Base-by-base conservation (phyloP, 768 basidiomycete species). In the Russula olivacea region DNA sequence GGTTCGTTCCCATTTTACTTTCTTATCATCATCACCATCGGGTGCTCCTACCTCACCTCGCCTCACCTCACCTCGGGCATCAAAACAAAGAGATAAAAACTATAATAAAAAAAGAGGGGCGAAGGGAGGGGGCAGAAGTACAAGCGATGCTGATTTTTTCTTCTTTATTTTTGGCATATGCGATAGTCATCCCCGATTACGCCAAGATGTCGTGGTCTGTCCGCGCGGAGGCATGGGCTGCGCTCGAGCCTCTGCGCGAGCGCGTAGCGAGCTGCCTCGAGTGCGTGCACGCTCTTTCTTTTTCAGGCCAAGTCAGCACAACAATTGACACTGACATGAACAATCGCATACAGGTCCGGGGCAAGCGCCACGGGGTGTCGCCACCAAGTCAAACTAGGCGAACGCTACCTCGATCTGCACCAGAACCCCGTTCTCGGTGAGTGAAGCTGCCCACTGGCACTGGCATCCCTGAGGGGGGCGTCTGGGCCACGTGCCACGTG, bases 101-200 rank as follows among this genome's bases (percentile, higher is more conserved):
- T 28, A 28, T 28, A 12, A 11, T 12, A 19, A 21, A 34, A 41
- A 21, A 30, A 4, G 32, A 17, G 30, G 25, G 28, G 49, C 15
- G 23, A 47, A 21, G 23, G 23, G 47, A 19, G 28, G 28, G 28
- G 28, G 28, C 1, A 34, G 21, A 34, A 5, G 34, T n/a, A 50
- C 17, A n/a, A 36, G 30, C 56, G 32, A 59, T 11, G 28, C 36
- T 61, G 38, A 55, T 2, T 7, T 43, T n/a, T 43, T n/a, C 28
- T 28, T 28, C 28, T 28, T 28, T n/a, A n/a, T n/a, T n/a, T 19
- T 28, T 14, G 14, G 5, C 36, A 11, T 9, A 19, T 15, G 40
- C 15, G 9, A 53, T 58, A 92, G 91, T 93, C 41, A 91, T 91
- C 59, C 92, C 93, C 1, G 91, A 92, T 71, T 87, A 91, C 67